Evolutionary conservation across 2,329 filamentous ascomycete genomes (phyloP).

Genomic region (Claviceps monticola): DNA sequence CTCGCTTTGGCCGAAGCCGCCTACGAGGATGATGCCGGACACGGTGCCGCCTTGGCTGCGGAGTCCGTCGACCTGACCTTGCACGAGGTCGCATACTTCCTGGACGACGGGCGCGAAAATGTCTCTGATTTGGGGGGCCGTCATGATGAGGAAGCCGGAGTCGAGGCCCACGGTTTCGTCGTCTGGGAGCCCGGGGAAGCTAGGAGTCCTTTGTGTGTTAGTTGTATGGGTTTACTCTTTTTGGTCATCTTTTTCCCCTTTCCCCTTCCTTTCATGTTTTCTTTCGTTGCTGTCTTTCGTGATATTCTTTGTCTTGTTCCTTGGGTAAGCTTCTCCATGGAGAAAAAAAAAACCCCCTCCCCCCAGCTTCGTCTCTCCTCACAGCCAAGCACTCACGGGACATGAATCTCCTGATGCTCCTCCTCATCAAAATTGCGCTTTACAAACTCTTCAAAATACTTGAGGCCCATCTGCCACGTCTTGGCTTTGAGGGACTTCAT

Average conservation of each 20-base stretch:
- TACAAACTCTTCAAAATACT: slow-evolving; percentile 74
- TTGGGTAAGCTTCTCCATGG: no score
- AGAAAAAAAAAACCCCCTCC: no score
- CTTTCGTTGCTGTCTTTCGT: neutral
- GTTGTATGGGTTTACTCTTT: no score
- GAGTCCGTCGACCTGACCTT: slow-evolving; percentile 52
- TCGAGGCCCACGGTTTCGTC: slow-evolving; percentile 64
- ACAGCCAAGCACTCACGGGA: slow-evolving; percentile 39
- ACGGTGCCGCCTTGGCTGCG: slow-evolving; percentile 47
- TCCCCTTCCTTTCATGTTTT: neutral
- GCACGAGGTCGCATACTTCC: slow-evolving; percentile 53
- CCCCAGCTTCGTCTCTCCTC: no score
- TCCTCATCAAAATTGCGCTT: slow-evolving; percentile 75
- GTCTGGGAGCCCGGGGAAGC: slow-evolving; percentile 60
- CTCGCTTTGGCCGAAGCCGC: slow-evolving; percentile 68
- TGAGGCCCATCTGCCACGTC: slow-evolving; percentile 66
- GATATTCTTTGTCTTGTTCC: neutral
- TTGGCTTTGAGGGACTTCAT: slow-evolving; percentile 69
- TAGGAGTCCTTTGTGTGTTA: slow-evolving; percentile 12
- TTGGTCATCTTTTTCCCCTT: no score
- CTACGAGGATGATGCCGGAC: slow-evolving; percentile 66
- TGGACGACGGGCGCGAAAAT: slow-evolving; percentile 66
- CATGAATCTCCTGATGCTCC: slow-evolving; percentile 62
- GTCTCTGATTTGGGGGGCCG: slow-evolving; percentile 51
- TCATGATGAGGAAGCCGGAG: slow-evolving; percentile 63